Percentiles rank a stretch among this genome's conserved stretches.
phyloP scores from a whole-genome alignment of 768 basidiomycete species.

The Lactifluus piperatus region DNA sequence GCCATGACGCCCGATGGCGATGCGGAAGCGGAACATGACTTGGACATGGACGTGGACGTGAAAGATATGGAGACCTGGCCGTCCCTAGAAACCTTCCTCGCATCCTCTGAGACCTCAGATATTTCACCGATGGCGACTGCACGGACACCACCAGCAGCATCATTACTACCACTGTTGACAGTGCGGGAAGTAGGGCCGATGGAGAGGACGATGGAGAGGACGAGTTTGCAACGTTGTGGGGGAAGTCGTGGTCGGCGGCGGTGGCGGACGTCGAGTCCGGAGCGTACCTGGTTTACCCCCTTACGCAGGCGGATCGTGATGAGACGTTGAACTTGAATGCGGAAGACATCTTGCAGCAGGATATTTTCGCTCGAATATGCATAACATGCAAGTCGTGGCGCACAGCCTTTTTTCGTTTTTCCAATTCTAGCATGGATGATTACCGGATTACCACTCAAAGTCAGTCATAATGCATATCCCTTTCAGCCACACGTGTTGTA shows the following conservation, averaged over 20 bases:
- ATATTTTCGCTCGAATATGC: conserved; percentile 5
- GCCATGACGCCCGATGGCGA: not conserved
- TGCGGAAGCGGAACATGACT: not conserved
- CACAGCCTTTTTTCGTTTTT: too few relatives aligned
- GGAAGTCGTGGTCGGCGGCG: not conserved
- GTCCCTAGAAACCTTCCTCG: conserved; percentile 8
- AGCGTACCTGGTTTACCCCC: not conserved
- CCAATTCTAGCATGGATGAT: too few relatives aligned
- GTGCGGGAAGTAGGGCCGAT: too few relatives aligned
- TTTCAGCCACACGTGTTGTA: too few relatives aligned
- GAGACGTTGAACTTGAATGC: not conserved
- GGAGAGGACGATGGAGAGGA: not conserved
- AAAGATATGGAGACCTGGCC: conserved; percentile 11
- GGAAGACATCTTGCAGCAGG: conserved; percentile 10
- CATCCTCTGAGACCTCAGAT: not conserved
- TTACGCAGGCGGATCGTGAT: not conserved
- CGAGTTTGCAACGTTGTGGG: not conserved
- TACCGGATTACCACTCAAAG: too few relatives aligned
- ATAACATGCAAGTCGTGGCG: too few relatives aligned
- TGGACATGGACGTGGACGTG: not conserved
- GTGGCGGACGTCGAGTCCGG: not conserved
- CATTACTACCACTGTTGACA: not conserved
- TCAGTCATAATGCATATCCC: not conserved
- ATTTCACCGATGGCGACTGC: not conserved
- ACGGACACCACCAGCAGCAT: not conserved